phyloP scores from a whole-genome alignment of 352 stramenopile genomes.

The Pythium phragmitis region DNA sequence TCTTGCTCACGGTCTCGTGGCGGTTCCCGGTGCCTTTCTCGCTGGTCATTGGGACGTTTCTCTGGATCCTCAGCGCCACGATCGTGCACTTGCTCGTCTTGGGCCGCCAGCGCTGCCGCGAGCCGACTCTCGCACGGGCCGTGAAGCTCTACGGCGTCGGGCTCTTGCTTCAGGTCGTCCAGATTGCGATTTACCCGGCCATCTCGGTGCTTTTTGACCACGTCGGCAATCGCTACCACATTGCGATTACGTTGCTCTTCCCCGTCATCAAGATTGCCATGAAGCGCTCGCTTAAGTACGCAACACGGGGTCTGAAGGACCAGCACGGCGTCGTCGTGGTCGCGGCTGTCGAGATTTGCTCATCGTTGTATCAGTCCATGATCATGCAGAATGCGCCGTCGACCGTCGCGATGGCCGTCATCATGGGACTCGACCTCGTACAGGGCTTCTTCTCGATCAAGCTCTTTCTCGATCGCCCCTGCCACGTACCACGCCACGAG shows the following conservation, averaged over 20 bases:
- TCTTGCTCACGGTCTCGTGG: neutral
- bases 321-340: conserved; percentile 16
- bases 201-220: conserved; percentile 29
- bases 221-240: conserved; percentile 2
- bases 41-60: neutral
- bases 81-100: conserved; percentile 17
- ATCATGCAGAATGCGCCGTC: conserved; percentile 29
- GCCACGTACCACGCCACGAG: neutral
- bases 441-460: conserved; percentile 21
- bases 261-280: conserved; percentile 27
- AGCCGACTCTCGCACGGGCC: neutral
- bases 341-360: conserved; percentile 21
- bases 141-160: neutral
- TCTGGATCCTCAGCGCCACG: neutral
- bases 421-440: conserved; percentile 28
- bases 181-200: conserved; percentile 24
- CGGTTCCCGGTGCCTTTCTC: conserved; percentile 17
- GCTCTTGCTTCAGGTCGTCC: conserved; percentile 2
- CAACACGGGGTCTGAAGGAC: conserved; percentile 10
- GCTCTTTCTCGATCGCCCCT: conserved; percentile 25
- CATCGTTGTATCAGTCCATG: conserved; percentile 31
- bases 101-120: conserved; percentile 1
- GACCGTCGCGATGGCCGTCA: conserved; percentile 10
- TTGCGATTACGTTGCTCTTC: conserved; percentile 19
- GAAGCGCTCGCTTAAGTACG: neutral